Evolutionary conservation across 2,329 filamentous ascomycete genomes (phyloP).

Genomic region (Chaetomiaceae sp.): DNA sequence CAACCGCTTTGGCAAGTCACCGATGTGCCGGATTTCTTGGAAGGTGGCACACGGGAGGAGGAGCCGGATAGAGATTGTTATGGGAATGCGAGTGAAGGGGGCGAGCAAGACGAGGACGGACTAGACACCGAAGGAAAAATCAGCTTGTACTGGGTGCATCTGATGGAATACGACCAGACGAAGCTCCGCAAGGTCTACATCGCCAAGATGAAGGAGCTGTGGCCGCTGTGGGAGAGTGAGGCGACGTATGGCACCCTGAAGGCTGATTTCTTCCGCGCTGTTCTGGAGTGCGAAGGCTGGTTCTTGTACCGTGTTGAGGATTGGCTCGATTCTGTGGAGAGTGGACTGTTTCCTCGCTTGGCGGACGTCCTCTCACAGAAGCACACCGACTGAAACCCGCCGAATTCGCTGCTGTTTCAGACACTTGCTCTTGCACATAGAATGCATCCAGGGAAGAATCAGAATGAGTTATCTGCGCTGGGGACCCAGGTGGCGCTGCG

Average conservation of each 20-base stretch:
- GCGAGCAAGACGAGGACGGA: slow-evolving; percentile 7
- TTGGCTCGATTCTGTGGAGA: not conserved
- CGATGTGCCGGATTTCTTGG: slow-evolving; percentile 29
- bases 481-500: too few species aligned
- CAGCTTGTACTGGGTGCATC: not conserved
- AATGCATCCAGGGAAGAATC: too few species aligned
- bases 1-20: slow-evolving; percentile 33
- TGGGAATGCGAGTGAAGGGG: slow-evolving; percentile 21
- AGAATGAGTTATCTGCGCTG: too few species aligned
- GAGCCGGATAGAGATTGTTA: slow-evolving; percentile 28
- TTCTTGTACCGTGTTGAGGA: not conserved
- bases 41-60: slow-evolving; percentile 22
- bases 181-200: not conserved
- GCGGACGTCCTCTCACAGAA: not conserved
- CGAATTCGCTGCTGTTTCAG: too few species aligned
- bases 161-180: not conserved
- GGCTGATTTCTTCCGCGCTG: not conserved
- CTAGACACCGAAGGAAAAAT: slow-evolving; percentile 31
- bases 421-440: too few species aligned
- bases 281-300: not conserved
- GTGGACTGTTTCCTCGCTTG: not conserved
- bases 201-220: slow-evolving; percentile 2
- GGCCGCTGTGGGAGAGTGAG: slow-evolving; percentile 1
- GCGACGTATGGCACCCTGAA: not conserved
- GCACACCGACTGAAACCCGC: too few species aligned